These are phyloP conservation scores for Morella rubra DNA, from an alignment of 306 rosid species.

Conservation along the genomic window DNA sequence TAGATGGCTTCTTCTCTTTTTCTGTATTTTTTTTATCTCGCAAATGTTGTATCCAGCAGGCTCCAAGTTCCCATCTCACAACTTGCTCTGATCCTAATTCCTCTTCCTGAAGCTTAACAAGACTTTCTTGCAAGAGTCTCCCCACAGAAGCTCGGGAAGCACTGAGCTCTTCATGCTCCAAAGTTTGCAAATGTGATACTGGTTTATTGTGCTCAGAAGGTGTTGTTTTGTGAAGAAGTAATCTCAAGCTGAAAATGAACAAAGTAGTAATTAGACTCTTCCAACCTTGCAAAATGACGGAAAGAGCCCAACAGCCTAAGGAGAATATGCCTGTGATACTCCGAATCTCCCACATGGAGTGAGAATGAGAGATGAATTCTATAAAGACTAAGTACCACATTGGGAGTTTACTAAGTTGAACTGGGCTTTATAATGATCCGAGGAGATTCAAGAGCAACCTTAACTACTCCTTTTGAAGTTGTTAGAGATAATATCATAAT, in stretches of 20 bases:
- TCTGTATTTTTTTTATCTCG: slow-evolving; percentile 87
- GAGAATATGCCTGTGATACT: background rate
- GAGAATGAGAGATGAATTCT: no score
- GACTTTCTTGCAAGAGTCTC: slow-evolving; percentile 68
- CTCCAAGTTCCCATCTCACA: slow-evolving; percentile 99
- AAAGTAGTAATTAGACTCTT: slow-evolving; percentile 28
- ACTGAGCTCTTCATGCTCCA: slow-evolving; percentile 59
- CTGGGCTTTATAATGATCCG: no score
- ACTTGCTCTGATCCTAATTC: slow-evolving; percentile 49
- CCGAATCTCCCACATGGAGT: no score
- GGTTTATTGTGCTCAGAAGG: slow-evolving; percentile 59
- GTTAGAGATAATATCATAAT: no score
- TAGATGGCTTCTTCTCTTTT: slow-evolving; percentile 72
- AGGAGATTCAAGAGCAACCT: no score
- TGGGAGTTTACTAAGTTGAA: no score
- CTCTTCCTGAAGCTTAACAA: slow-evolving; percentile 78
- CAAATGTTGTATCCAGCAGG: slow-evolving; percentile 99
- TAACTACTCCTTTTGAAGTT: no score
- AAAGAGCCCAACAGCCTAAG: background rate
- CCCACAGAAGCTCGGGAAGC: slow-evolving; percentile 57
- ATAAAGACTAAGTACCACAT: no score
- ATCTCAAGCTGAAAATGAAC: slow-evolving; percentile 67
- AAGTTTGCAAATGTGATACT: slow-evolving; percentile 38
- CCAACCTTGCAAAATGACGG: background rate
- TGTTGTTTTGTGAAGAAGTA: slow-evolving; percentile 68